Evolutionary conservation across 2,329 filamentous ascomycete species (phyloP).

Genomic region (Lanzia echinophila): DNA sequence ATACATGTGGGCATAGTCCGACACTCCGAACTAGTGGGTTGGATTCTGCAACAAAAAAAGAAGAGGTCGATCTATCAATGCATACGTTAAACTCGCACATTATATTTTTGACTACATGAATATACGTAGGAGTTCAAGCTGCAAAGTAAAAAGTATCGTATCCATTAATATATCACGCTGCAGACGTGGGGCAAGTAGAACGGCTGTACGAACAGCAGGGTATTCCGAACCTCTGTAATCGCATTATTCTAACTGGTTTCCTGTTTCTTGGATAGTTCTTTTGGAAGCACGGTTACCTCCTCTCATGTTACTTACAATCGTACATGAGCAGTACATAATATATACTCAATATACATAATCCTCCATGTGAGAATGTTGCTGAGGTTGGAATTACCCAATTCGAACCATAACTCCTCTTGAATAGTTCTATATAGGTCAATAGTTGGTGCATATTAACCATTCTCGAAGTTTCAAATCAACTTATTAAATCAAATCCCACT

Average conservation of each 20-base stretch:
- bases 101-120: not conserved
- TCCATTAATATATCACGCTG: constrained; percentile 5
- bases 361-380: too few species aligned
- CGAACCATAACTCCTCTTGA: too few species aligned
- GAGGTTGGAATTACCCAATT: too few species aligned
- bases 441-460: too few species aligned
- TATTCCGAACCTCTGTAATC: not conserved
- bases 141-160: constrained; percentile 1
- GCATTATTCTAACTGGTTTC: not conserved
- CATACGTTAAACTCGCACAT: constrained; percentile 2
- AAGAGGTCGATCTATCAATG: not conserved
- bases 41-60: not conserved
- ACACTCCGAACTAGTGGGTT: not conserved
- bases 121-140: not conserved
- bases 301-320: not conserved
- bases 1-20: not conserved
- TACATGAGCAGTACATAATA: not conserved
- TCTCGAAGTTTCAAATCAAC: too few species aligned
- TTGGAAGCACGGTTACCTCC: not conserved
- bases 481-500: too few species aligned
- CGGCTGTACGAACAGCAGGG: constrained; percentile 1
- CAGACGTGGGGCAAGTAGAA: constrained; percentile 2
- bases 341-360: not conserved
- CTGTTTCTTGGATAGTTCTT: not conserved
- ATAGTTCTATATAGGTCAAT: too few species aligned